Percentiles rank a stretch among this genome's conserved stretches.
Conservation (phyloP, 2,329 filamentous ascomycete genomes). For the Chrysoporthe puriensis region DNA sequence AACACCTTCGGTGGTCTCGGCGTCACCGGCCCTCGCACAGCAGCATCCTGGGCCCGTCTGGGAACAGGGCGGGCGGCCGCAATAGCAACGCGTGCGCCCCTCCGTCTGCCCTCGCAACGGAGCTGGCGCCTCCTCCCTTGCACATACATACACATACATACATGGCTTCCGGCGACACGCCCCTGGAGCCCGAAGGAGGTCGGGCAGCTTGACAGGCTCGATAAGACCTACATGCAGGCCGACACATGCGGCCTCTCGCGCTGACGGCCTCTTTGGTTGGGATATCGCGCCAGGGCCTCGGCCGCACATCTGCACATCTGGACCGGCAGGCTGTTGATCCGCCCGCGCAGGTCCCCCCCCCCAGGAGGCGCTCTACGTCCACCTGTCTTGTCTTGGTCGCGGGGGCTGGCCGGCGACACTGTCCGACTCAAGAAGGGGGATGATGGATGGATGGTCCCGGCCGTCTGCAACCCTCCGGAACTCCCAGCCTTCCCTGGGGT, state of each 20-base stretch:
- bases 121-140: background rate
- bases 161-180: background rate
- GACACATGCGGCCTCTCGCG: conserved; percentile 6
- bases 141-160: too few species aligned
- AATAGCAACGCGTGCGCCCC: conserved; percentile 2
- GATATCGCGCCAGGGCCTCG: background rate
- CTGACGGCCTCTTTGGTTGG: background rate
- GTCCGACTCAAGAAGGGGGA: background rate
- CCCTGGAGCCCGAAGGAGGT: background rate
- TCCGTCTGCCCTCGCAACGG: background rate
- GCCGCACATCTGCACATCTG: too few species aligned
- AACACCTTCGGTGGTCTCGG: background rate
- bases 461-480: background rate
- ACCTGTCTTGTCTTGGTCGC: background rate
- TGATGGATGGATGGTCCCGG: background rate
- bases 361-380: background rate
- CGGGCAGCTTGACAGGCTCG: background rate
- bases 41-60: background rate
- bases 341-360: background rate
- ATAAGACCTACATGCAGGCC: background rate
- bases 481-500: background rate
- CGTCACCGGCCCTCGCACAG: conserved; percentile 8
- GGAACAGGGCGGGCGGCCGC: background rate
- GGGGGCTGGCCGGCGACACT: background rate
- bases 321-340: background rate